Evolutionary conservation across 108 stramenopile genomes (phyloP).

Genomic region (Skeletonema tropicum): DNA sequence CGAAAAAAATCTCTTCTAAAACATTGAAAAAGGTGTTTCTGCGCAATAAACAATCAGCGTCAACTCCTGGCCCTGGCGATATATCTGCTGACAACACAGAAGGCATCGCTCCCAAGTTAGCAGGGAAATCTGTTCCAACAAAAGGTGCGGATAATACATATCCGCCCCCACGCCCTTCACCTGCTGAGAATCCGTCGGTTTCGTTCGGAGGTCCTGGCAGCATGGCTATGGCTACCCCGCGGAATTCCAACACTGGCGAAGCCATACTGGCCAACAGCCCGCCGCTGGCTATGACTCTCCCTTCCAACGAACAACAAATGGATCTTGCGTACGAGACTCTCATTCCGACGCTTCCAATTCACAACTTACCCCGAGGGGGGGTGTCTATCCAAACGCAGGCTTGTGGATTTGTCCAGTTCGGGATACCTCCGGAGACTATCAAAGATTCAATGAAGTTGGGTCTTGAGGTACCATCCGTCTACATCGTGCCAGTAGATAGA

Average conservation of each 20-base stretch:
- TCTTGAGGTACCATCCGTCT: conserved; percentile 80
- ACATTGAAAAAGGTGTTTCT: conserved; percentile 2
- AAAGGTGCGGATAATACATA: neutral
- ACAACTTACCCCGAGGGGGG: conserved; percentile 77
- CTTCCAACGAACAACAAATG: neutral
- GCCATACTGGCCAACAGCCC: neutral
- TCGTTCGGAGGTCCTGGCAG: neutral
- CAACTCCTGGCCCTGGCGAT: neutral
- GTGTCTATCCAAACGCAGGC: conserved; percentile 79
- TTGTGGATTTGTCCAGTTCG: conserved; percentile 85
- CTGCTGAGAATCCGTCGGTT: neutral
- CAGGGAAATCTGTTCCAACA: neutral
- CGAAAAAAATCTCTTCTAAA: neutral
- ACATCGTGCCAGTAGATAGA: conserved; percentile 91
- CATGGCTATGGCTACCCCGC: neutral
- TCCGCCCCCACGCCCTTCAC: neutral
- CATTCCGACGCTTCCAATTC: neutral
- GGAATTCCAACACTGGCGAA: neutral
- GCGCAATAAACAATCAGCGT: neutral
- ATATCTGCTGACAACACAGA: neutral
- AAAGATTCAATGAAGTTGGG: conserved; percentile 93
- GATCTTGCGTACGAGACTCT: neutral
- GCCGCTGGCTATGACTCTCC: neutral
- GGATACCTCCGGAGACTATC: conserved; percentile 96
- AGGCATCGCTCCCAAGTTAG: neutral